Percentiles rank a stretch among this genome's conserved stretches.
phyloP scores from a whole-genome alignment of 768 basidiomycete genomes.

The Neoboletus magnificus region DNA sequence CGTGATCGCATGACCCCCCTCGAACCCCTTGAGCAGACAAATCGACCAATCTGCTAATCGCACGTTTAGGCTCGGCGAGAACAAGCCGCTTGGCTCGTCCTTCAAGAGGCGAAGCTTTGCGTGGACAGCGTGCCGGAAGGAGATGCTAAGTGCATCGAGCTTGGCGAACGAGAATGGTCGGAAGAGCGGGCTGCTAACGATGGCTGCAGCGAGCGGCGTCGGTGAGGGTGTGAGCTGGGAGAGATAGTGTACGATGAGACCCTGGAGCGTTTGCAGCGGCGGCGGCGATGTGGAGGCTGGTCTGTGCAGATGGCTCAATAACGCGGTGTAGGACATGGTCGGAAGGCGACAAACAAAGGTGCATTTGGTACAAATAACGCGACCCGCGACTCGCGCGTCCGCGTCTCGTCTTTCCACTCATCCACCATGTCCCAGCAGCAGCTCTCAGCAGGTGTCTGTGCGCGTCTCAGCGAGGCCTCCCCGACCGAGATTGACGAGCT shows the following conservation, averaged over 20 bases:
- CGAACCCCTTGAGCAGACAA: conserved; percentile 53
- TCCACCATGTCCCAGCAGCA: conserved; percentile 39
- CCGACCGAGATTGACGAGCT: conserved; percentile 27
- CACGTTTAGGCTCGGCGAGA: conserved; percentile 36
- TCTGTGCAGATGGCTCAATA: conserved; percentile 28
- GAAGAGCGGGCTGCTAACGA: conserved; percentile 31
- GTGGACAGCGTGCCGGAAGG: conserved; percentile 33
- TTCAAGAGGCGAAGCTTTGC: conserved; percentile 24
- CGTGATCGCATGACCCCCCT: conserved; percentile 62
- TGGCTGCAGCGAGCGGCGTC: conserved; percentile 32
- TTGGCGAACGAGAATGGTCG: conserved; percentile 29
- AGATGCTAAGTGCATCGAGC: conserved; percentile 25
- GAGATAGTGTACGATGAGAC: conserved; percentile 29
- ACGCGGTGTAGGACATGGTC: conserved; percentile 21
- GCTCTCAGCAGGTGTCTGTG: conserved; percentile 59
- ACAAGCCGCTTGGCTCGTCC: conserved; percentile 28
- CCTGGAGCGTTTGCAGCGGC: conserved; percentile 22
- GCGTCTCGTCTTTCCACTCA: neutral
- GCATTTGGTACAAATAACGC: conserved; percentile 10
- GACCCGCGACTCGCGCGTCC: too few species aligned
- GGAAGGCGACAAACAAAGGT: conserved; percentile 9
- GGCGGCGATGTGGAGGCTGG: conserved; percentile 13
- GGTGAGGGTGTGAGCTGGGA: conserved; percentile 25
- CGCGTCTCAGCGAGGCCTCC: conserved; percentile 43
- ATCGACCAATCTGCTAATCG: conserved; percentile 49